These are phyloP conservation scores for Erodium trifolium DNA, from an alignment of 441 rosid species.

Conservation along the genomic window DNA sequence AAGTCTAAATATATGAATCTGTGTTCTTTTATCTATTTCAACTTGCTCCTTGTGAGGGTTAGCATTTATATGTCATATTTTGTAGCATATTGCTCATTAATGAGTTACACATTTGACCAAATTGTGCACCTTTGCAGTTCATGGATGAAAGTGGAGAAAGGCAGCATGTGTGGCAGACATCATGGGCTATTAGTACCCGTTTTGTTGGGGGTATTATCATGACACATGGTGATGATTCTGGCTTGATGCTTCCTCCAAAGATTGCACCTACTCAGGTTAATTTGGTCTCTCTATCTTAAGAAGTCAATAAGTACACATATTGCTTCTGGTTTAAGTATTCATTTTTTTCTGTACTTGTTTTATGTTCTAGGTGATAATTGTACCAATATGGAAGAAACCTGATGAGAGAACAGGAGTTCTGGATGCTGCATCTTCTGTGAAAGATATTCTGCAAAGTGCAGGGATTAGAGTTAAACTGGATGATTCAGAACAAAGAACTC, in stretches of 20 bases:
- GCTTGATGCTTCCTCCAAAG: slow-evolving; percentile 85
- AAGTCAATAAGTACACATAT: background rate
- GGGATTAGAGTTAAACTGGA: slow-evolving; percentile 79
- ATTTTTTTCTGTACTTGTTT: background rate
- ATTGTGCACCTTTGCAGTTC: slow-evolving; percentile 42
- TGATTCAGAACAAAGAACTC: slow-evolving; percentile 69
- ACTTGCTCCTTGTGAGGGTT: background rate
- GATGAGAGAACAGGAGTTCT: slow-evolving; percentile 64
- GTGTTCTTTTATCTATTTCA: background rate
- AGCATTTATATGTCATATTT: slow-evolving; percentile 2
- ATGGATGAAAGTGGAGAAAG: slow-evolving; percentile 80
- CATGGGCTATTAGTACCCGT: slow-evolving; percentile 92
- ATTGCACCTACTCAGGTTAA: slow-evolving; percentile 84
- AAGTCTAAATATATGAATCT: background rate
- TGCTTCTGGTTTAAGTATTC: background rate
- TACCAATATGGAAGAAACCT: slow-evolving; percentile 84
- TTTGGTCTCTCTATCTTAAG: slow-evolving; percentile 3
- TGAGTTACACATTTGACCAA: slow-evolving; percentile 8
- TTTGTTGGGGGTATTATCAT: slow-evolving; percentile 92
- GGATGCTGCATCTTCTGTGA: slow-evolving; percentile 55
- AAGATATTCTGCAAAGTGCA: slow-evolving; percentile 46
- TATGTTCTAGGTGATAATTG: slow-evolving; percentile 58
- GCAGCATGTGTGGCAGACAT: slow-evolving; percentile 93
- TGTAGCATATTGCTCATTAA: background rate
- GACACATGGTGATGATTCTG: slow-evolving; percentile 96